A percentile compares a stretch with the other conserved stretches of the same genome.
These are phyloP conservation scores for Paraphaeosphaeria sporulosa DNA, from an alignment of 2,329 filamentous ascomycete species.

Conservation along the genomic window DNA sequence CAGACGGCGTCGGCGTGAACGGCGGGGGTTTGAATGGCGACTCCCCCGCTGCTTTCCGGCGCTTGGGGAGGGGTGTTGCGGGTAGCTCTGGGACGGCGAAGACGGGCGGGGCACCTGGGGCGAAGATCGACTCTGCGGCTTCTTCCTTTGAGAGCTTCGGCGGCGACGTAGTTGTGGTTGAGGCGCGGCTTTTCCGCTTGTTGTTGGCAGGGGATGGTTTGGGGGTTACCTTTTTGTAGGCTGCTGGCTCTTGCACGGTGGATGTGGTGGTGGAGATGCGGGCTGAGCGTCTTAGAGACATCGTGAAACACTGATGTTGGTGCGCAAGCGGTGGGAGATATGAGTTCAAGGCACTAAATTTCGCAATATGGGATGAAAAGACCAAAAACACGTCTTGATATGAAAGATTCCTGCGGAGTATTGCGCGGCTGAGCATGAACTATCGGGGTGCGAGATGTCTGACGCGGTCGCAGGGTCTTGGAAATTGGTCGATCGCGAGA, in stretches of 20 bases:
- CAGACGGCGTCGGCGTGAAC: slow-evolving; percentile 57
- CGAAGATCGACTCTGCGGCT: slow-evolving; percentile 9
- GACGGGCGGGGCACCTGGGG: slow-evolving; percentile 1
- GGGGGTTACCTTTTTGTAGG: slow-evolving; percentile 8
- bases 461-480: slow-evolving; percentile 11
- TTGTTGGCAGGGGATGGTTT: slow-evolving; percentile 17
- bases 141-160: slow-evolving; percentile 2
- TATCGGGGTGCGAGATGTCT: not conserved
- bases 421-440: slow-evolving; percentile 9
- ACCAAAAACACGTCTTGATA: not conserved
- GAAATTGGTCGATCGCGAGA: slow-evolving; percentile 10
- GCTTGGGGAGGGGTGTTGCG: slow-evolving; percentile 43
- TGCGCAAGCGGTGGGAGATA: not conserved
- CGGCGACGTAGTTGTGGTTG: slow-evolving; percentile 12
- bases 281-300: slow-evolving; percentile 63
- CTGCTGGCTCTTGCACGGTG: slow-evolving; percentile 27
- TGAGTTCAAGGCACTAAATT: not conserved
- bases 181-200: slow-evolving; percentile 30
- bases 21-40: slow-evolving; percentile 33
- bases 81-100: slow-evolving; percentile 28
- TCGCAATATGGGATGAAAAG: not conserved
- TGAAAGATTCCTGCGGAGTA: not conserved
- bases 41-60: slow-evolving; percentile 26
- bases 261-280: slow-evolving; percentile 49
- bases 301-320: slow-evolving; percentile 32